Evolutionary conservation across 2,329 filamentous ascomycete species (phyloP).

Genomic region (Fusarium incarnatum): DNA sequence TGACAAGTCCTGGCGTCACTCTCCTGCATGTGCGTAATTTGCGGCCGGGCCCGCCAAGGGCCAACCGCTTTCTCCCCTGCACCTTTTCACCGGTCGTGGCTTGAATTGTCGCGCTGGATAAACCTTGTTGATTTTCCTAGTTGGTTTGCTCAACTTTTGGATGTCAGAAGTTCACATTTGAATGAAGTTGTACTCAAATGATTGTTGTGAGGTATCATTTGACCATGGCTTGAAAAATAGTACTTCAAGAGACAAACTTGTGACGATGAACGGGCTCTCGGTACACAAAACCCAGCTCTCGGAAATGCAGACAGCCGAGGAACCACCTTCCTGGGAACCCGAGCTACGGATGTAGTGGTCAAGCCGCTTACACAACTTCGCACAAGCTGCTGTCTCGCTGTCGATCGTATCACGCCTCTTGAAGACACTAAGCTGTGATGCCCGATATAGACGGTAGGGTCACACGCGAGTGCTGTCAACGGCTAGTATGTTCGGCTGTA

Average conservation of each 20-base stretch:
- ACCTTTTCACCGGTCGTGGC: slow-evolving; percentile 30
- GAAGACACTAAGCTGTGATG: slow-evolving; percentile 24
- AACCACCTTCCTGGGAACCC: slow-evolving; percentile 37
- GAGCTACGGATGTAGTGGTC: slow-evolving; percentile 22
- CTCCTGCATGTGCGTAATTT: slow-evolving; percentile 41
- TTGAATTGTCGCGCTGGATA: slow-evolving; percentile 22
- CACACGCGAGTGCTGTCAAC: slow-evolving; percentile 29
- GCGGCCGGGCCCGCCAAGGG: slow-evolving; percentile 33
- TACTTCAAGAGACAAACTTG: not conserved
- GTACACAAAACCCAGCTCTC: slow-evolving; percentile 20
- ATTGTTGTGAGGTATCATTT: not conserved
- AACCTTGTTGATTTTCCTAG: slow-evolving; percentile 10
- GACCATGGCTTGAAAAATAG: not conserved
- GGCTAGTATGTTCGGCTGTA: slow-evolving; percentile 26
- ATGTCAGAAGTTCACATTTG: slow-evolving; percentile 7
- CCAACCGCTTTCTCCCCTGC: slow-evolving; percentile 23
- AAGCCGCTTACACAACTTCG: slow-evolving; percentile 44
- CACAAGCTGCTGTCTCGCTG: slow-evolving; percentile 31
- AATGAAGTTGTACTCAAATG: not conserved
- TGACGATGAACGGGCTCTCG: slow-evolving; percentile 8
- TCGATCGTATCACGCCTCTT: slow-evolving; percentile 38
- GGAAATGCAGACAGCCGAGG: slow-evolving; percentile 29
- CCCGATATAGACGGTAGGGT: slow-evolving; percentile 32
- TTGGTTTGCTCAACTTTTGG: slow-evolving; percentile 16
- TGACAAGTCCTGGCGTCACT: slow-evolving; percentile 27